Percentiles rank a stretch among this genome's conserved stretches.
Evolutionary conservation across 78 protist species (phyloP).

Genomic region (Anaeramoeba ignava): DNA sequence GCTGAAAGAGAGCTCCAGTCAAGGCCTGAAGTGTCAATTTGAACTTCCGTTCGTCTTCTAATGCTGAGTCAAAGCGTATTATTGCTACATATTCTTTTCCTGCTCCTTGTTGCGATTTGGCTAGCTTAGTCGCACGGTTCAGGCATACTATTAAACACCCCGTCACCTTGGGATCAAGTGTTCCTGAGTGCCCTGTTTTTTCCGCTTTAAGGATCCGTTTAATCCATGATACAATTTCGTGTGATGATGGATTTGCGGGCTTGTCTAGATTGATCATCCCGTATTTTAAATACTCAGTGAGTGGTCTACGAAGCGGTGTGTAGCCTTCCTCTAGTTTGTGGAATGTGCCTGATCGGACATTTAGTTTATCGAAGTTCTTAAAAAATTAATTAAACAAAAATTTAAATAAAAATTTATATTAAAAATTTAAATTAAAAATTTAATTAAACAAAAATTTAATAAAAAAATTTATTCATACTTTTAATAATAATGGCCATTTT

Average conservation of each 20-base stretch:
- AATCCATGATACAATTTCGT: slow-evolving; percentile 78
- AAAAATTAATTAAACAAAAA: background rate
- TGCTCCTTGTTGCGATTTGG: slow-evolving; percentile 97
- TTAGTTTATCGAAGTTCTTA: slow-evolving; percentile 80
- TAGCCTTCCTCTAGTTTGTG: slow-evolving; percentile 88
- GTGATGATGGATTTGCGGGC: slow-evolving; percentile 99
- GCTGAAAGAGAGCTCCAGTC: slow-evolving; percentile 96
- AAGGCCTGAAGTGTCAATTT: slow-evolving; percentile 56
- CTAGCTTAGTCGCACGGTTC: slow-evolving; percentile 98
- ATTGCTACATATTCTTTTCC: slow-evolving; percentile 97
- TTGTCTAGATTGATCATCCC: slow-evolving; percentile 99
- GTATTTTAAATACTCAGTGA: slow-evolving; percentile 73
- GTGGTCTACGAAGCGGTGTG: slow-evolving; percentile 86
- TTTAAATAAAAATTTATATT: background rate
- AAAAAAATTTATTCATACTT: background rate
- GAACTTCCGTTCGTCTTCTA: slow-evolving; percentile 28
- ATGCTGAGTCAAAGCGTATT: slow-evolving; percentile 66
- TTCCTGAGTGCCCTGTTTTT: slow-evolving; percentile 74
- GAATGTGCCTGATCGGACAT: slow-evolving; percentile 83
- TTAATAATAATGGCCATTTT: background rate
- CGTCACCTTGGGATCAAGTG: slow-evolving; percentile 99
- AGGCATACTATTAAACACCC: slow-evolving; percentile 94
- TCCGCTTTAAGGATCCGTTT: slow-evolving; percentile 91
- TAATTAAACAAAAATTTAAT: background rate
- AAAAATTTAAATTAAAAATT: background rate